Evolutionary conservation across 306 rosid species (phyloP), one percentile per base, ranked within the genome.

Genomic region (Vigna hirtella): DNA sequence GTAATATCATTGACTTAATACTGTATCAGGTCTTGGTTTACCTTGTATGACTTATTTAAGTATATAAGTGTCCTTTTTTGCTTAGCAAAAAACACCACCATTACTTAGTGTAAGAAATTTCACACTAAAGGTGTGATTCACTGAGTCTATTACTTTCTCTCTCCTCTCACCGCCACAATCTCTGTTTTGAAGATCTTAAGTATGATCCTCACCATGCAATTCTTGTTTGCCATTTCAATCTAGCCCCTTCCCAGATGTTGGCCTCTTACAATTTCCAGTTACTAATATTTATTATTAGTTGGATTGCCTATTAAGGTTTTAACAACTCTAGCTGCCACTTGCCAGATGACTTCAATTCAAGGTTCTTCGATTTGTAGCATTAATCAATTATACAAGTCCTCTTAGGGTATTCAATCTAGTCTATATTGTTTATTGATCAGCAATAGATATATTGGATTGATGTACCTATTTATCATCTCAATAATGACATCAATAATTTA

Each of bases 371-470:
- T 74, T 55, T 38, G 58, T 40, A 9, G 43, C 66, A 38, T 50
- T 66, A 47, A 63, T 32, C 45, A 32, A 40, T 42, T 77, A 77
- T 13, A 77, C 30, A 28, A 68, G 28, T 42, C 43, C 49, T 17
- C 58, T 45, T 1, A 47, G 58, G 71, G 24, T 75, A n/a, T 48
- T 51, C 70, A 45, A 30, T 61, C 36, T 61, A 10, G 49, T 42
- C 6, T 20, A 48, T 17, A 17, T 20, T 58, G 57, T 42, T 63
- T 49, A 50, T 63, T 48, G 63, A 30, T 52, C 59, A 42, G 10
- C 13, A 72, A 26, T 38, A 72, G 26, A 74, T 42, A 42, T 42
- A 51, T 80, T 18, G 26, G 51, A 65, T 66, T 28, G 57, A 66
- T 40, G 45, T 66, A 14, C 16, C 55, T 28, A 26, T 72, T 59